These are phyloP conservation scores for Phytophthora macrochlamydospora DNA, from an alignment of 352 stramenopile species.

Conservation along the genomic window DNA sequence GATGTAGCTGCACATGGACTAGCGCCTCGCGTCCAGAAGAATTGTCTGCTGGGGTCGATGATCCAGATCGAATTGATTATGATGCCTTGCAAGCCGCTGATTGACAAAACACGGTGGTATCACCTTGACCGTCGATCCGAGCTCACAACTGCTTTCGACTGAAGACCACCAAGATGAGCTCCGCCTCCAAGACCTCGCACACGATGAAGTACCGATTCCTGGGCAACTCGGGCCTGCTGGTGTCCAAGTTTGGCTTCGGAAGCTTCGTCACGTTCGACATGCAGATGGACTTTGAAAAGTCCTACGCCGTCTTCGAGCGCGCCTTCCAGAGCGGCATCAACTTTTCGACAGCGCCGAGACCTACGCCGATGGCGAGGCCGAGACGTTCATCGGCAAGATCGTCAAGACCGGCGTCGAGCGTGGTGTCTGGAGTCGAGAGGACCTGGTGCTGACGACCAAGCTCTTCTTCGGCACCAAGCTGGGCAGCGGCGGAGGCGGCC, in stretches of 20 bases:
- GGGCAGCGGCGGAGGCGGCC: conserved; percentile 1
- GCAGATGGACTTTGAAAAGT: conserved; percentile 32
- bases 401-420: conserved; percentile 45
- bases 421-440: conserved; percentile 38
- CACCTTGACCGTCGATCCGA: too few relatives aligned
- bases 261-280: conserved; percentile 45
- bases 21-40: too few relatives aligned
- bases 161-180: conserved; percentile 6
- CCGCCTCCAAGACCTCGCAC: conserved; percentile 11
- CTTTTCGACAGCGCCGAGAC: conserved; percentile 56
- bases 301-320: conserved; percentile 34
- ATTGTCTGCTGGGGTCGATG: background rate
- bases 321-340: conserved; percentile 53
- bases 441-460: conserved; percentile 63
- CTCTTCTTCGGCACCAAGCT: conserved; percentile 44
- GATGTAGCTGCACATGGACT: background rate
- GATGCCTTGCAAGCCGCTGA: background rate
- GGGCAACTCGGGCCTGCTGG: conserved; percentile 42
- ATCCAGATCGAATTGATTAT: background rate
- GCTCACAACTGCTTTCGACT: too few relatives aligned
- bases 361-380: conserved; percentile 41
- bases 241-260: conserved; percentile 44
- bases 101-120: background rate
- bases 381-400: conserved; percentile 49
- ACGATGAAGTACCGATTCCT: conserved; percentile 50